Conservation (phyloP, 2,329 filamentous ascomycete species). For the Camptophora hylomeconis region DNA sequence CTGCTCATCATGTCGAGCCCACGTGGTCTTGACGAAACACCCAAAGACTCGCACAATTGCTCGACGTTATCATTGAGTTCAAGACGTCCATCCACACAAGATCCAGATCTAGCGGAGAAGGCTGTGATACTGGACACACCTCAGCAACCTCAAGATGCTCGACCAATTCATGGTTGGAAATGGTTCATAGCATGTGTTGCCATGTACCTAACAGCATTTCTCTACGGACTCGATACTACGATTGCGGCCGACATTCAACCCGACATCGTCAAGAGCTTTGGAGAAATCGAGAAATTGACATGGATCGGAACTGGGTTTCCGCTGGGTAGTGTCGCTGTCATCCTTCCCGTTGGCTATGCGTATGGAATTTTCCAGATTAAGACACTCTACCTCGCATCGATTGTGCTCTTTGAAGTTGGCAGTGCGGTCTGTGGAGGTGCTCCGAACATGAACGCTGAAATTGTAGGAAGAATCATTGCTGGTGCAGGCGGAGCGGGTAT, state of each 20-base stretch:
- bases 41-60: too few species aligned
- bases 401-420: constrained; percentile 22
- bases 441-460: constrained; percentile 33
- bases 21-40: too few species aligned
- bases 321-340: constrained; percentile 28
- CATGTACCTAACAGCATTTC: constrained; percentile 4
- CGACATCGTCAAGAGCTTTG: constrained; percentile 27
- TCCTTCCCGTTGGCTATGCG: constrained; percentile 25
- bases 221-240: constrained; percentile 31
- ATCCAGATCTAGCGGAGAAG: too few species aligned
- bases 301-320: constrained; percentile 33
- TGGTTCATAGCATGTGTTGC: too few species aligned
- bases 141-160: too few species aligned
- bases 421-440: constrained; percentile 32
- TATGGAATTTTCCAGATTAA: constrained; percentile 35
- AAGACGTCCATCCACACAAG: too few species aligned
- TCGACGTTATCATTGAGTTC: too few species aligned
- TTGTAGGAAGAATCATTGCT: constrained; percentile 27
- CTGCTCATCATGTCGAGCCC: too few species aligned
- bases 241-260: constrained; percentile 37
- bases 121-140: too few species aligned
- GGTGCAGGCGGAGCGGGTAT: constrained; percentile 23
- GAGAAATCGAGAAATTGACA: constrained; percentile 25
- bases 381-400: constrained; percentile 23
- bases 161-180: too few species aligned